Evolutionary conservation across 371 early-diverging fungal species (phyloP).

Genomic region (Mortierella sp.): DNA sequence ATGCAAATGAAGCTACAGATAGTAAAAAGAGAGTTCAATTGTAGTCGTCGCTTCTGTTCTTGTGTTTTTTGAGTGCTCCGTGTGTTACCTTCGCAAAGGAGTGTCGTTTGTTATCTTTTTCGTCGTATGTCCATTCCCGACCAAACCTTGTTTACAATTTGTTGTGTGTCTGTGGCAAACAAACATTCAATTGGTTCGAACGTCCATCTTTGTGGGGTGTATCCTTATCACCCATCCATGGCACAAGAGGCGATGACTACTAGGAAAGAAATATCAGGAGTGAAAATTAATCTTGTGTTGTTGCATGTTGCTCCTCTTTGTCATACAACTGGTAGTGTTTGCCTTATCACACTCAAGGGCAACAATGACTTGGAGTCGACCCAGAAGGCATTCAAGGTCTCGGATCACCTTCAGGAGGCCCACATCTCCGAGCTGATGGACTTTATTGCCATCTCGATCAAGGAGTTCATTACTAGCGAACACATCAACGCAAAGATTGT

Average conservation of each 20-base stretch:
- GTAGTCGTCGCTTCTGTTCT: not conserved
- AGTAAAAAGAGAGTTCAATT: not conserved
- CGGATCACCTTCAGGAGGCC: conserved; percentile 82
- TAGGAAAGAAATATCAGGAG: not conserved
- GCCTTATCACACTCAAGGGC: conserved; percentile 87
- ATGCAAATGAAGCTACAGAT: not conserved
- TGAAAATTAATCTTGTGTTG: not conserved
- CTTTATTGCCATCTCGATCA: conserved; percentile 91
- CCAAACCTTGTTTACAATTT: conserved; percentile 6
- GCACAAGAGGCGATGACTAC: not conserved
- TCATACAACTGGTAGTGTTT: conserved; percentile 67
- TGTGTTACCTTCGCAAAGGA: not conserved
- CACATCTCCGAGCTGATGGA: conserved; percentile 72
- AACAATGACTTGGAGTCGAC: conserved; percentile 73
- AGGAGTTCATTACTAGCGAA: conserved; percentile 71
- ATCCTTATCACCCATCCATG: not conserved
- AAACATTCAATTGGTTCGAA: not conserved
- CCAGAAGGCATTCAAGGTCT: conserved; percentile 84
- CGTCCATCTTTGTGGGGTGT: not conserved
- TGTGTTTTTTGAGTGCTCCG: conserved; percentile 10
- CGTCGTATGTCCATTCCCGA: not conserved
- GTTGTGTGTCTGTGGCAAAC: not conserved
- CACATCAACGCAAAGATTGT: conserved; percentile 41
- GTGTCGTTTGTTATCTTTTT: conserved; percentile 4
- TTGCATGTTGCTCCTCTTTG: too few species aligned